Base-by-base conservation (phyloP, 2,329 filamentous ascomycete species). In the Metarhizium rileyi region DNA sequence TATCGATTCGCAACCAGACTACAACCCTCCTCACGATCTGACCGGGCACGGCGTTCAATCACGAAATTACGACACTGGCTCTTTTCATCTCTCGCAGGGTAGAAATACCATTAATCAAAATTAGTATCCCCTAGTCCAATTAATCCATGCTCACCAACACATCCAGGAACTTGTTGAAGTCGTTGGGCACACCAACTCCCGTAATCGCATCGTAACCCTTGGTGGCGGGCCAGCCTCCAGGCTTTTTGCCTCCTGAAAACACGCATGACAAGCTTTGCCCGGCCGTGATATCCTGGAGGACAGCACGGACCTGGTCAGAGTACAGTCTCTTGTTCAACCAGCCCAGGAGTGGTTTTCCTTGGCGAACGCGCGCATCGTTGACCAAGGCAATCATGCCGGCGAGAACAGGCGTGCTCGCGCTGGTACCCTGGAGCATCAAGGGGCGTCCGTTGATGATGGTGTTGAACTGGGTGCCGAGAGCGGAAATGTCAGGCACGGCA, bases 401-500 rank as follows among this genome's bases (percentile, higher is more conserved):
- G 20, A 81, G 63, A 0, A 79, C 70, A 0, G 78, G 78, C 4
- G 77, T 71, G 35, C 74, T 74, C 1, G 76, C 77, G 48, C 72
- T 75, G 12, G 74, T 77, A 10, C 74, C 74, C 44, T 64, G 56
- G 2, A 72, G 60, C 2, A 53, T 52, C 0, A 47, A 36, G 5
- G 59, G 50, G 14, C 49, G 46, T 7, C 66, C 67, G 5, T 59
- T 59, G 16, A 63, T 54, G 3, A 66, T 50, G 33, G 70, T 66
- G 6, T 62, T 53, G 50, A 83, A 84, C 53, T 80, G 76, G 7
- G 77, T 77, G 1, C 81, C 75, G 22, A 87, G 71, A 3, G 70
- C 74, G 4, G 73, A 68, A 23, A 80, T 65, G 55, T 80, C 76
- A 0, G 77, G 77, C 20, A 72, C 68, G 1, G 68, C 76, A 4